A percentile compares a stretch with the other conserved stretches of the same genome.
Conservation (phyloP, 306 rosid genomes). For the Carpinus viminea region DNA sequence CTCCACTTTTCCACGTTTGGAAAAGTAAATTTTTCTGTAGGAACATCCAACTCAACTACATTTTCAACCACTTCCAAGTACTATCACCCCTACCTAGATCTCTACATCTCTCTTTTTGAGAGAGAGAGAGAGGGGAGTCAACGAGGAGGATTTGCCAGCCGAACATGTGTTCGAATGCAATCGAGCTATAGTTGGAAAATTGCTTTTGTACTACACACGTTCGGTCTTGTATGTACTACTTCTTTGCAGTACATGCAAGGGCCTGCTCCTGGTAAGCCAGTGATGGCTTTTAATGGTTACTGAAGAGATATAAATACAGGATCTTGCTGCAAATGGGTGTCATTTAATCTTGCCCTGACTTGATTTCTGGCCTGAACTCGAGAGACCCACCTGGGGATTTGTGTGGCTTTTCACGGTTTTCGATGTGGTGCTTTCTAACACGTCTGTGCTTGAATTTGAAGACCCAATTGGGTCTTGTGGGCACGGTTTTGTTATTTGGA, state of each 20-base stretch:
- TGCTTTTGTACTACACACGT: no score
- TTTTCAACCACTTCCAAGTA: no score
- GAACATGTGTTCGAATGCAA: no score
- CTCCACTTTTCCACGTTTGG: no score
- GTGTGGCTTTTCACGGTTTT: conserved; percentile 22
- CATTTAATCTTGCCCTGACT: neutral
- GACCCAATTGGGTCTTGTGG: neutral
- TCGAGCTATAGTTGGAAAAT: no score
- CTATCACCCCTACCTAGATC: no score
- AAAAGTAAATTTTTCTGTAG: neutral
- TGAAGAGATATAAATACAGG: conserved; percentile 2
- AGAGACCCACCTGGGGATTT: neutral
- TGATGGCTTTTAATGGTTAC: neutral
- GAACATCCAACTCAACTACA: no score
- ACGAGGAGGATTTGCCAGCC: no score
- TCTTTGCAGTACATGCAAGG: conserved; percentile 38
- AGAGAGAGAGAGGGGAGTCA: no score
- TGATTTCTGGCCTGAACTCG: neutral
- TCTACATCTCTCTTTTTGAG: no score
- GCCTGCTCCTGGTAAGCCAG: no score
- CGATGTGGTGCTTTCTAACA: neutral
- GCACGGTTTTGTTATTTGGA: neutral
- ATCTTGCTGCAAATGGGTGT: conserved; percentile 1
- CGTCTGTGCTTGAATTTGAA: neutral
- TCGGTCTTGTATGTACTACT: no score